Evolutionary conservation across 2,329 filamentous ascomycete genomes (phyloP), one percentile per base, ranked within the genome.

Genomic region (Talaromyces atroroseus): DNA sequence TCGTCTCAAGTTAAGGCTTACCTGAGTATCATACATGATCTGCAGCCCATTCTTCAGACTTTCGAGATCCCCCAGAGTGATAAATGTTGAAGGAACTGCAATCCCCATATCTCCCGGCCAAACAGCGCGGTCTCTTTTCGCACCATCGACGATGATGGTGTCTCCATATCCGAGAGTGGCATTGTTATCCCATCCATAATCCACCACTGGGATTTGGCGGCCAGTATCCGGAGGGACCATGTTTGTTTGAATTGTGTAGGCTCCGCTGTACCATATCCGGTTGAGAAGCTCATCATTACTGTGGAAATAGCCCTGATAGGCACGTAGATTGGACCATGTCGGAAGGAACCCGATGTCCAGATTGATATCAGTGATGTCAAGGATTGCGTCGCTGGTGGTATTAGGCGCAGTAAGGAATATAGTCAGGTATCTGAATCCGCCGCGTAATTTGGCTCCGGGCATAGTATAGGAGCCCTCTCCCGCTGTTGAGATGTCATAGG

Each of bases 181-280:
- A 59, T 75, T 72, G 42, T 76, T 76, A 0, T 68, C 63, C 72
- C 71, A 76, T 8, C 71, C 70, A 49, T 61, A 63, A 0, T 59
- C 60, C 18, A 67, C 59, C 61, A 62, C 66, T 8, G 64, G 69
- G 40, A 66, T 69, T 54, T 66, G 65, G 4, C 71, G 71, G 11
- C 72, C 72, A 12, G 72, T 75, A 45, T 70, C 60, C 7, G 64
- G 64, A 2, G 73, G 72, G 0, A 74, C 72, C 20, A 70, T 64
- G 59, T 76, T 76, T 0, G 72, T 74, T 63, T 80, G 80, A 34
- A 82, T 62, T 0, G 80, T 82, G 60, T 79, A 81, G 6, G 78
- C 78, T 4, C 77, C 80, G 42, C 74, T 76, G 59, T 83, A 83
- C 80, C 81, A 83, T 49, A 82, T 79, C 6, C 74, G 72, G 63